Conservation (phyloP, 176 grass and related monocot genomes). For the Typha latifolia region DNA sequence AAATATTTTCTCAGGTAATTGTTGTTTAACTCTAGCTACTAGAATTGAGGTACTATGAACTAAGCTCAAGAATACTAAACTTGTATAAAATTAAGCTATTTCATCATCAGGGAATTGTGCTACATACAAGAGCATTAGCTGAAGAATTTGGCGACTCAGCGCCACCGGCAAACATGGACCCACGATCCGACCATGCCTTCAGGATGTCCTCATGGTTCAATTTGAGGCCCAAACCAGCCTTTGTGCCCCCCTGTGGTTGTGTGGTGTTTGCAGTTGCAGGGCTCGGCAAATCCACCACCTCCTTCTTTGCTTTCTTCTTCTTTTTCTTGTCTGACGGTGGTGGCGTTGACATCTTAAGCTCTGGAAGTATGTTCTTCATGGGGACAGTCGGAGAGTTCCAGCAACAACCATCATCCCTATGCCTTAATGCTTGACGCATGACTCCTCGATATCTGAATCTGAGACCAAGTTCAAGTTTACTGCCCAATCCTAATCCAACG, state of each 20-base stretch:
- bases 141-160: constrained; percentile 48
- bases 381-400: constrained; percentile 57
- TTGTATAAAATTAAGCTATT: background rate
- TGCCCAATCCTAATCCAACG: constrained; percentile 47
- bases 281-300: constrained; percentile 1
- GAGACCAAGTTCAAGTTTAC: constrained; percentile 54
- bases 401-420: constrained; percentile 60
- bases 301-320: constrained; percentile 47
- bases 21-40: no score
- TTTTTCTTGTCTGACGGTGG: constrained; percentile 48
- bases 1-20: no score
- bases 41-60: no score
- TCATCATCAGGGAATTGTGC: background rate
- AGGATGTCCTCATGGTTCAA: constrained; percentile 67
- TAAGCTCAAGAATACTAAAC: no score
- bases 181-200: constrained; percentile 59
- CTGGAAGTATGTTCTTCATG: constrained; percentile 44
- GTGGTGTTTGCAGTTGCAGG: constrained; percentile 20
- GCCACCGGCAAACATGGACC: constrained; percentile 54
- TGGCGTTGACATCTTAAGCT: constrained; percentile 12
- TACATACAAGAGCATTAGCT: constrained; percentile 56
- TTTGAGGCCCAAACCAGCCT: constrained; percentile 59
- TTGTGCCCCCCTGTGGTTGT: constrained; percentile 25
- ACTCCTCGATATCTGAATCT: constrained; percentile 25
- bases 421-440: constrained; percentile 57